Evolutionary conservation across 495 filamentous ascomycete genomes (phyloP), one percentile per base, ranked within the genome.

Genomic region (Xylaria intraflava): DNA sequence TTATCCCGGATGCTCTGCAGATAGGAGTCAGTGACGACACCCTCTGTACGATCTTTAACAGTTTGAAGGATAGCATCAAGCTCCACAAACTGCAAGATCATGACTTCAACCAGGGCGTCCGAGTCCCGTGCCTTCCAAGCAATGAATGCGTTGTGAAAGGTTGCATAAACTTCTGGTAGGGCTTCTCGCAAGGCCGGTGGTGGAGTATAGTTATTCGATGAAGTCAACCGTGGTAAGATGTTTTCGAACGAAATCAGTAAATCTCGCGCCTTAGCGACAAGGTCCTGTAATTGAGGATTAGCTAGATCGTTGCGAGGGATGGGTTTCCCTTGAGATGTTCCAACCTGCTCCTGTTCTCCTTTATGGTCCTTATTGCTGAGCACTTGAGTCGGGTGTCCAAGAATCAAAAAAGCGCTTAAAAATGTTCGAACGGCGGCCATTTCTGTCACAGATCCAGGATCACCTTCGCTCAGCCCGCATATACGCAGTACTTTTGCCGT

Each of bases 121-220:
- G 92, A 93, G 66, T 98, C 93, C 48, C 90, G 83, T 8, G 89
- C 81, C 67, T 96, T 96, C 93, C 93, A 98, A 9, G 90, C 86
- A 58, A 90, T 86, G 67, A 98, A 95, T 16, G 92, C 90, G 27
- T 89, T 90, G 62, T 87, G 84, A 65, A 95, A 98, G 1, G 88
- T 80, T 43, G 85, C 80, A 65, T 95, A 91, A 0, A 81, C 79
- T 49, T 86, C 80, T 12, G 80, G 79, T 6, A 91, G 72, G 8
- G 79, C 76, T 47, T 84, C 80, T 20, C 78, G 71, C 11, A 83
- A 75, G 9, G 78, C 76, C 24, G 78, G 80, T 0, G 86, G 80
- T 17, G 83, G 71, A 0, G 80, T 78, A 56, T 74, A 81, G 54
- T 69, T 75, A 55, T 81, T 80, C 40, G 67, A 66, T 12, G 68